Base-by-base conservation (phyloP, 2,329 filamentous ascomycete species). In the Fusarium neocosmosporiellum region DNA sequence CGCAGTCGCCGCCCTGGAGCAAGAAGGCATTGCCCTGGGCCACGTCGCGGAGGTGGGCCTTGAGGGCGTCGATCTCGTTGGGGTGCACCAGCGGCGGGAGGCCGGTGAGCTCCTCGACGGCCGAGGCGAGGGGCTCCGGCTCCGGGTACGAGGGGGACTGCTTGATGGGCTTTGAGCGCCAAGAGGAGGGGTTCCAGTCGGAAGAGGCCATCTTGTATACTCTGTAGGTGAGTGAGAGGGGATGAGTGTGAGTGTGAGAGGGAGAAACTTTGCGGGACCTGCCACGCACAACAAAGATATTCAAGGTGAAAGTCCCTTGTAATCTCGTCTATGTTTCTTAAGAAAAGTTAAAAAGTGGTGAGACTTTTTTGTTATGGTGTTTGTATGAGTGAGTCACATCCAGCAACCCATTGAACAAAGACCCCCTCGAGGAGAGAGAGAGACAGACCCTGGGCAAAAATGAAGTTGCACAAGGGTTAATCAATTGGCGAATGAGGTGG, bases 1-100 rank as follows among this genome's bases (percentile, higher is more conserved):
- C 96, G 80, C 96, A 99, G 84, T 99, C 96, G 71, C 96, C 96
- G 68, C 96, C 96, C 84, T 99, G 96, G 5, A 99, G 90, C 11
- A 99, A 87, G 81, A 99, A 98, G 14, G 96, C 94, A 74, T 96
- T 95, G 36, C 96, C 96, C 37, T 93, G 86, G 7, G 96, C 96
- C 7, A 97, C 96, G 84, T 98, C 94, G 67, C 90, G 90, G 24
- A 99, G 88, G 77, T 90, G 92, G 60, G 90, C 87, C 80, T 95
- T 95, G 61, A 99, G 88, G 71, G 90, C 92, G 75, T 90, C 87
- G 78, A 99, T 97, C 83, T 96, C 94, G 57, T 88, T 87, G 5
- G 93, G 92, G 65, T 94, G 94, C 33, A 96, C 94, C 57, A 96
- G 89, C 27, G 94, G 94, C 8, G 94, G 94, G 10, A 96, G 86